These are phyloP conservation scores for Globisporangium cystogenes DNA, from an alignment of 352 stramenopile genomes.

Conservation along the genomic window DNA sequence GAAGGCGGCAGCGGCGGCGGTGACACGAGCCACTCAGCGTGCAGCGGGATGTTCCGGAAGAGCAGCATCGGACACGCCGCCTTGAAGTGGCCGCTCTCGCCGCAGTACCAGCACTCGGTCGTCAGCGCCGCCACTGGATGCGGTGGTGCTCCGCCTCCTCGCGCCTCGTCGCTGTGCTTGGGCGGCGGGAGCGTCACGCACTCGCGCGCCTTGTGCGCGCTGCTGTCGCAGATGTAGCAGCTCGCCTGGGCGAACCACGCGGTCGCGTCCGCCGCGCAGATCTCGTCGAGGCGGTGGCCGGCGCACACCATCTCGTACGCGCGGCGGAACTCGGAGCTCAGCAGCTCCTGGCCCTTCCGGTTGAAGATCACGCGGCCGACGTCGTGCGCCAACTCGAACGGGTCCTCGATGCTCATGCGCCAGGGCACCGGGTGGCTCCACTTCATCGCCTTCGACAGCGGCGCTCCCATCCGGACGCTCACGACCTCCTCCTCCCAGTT, in stretches of 20 bases:
- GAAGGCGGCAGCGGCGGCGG: background rate
- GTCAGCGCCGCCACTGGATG: conserved; percentile 20
- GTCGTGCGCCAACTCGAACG: conserved; percentile 80
- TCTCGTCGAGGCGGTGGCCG: conserved; percentile 40
- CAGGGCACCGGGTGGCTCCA: conserved; percentile 62
- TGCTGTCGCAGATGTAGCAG: conserved; percentile 63
- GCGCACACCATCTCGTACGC: conserved; percentile 43
- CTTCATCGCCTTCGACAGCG: conserved; percentile 62
- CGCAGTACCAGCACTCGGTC: conserved; percentile 78
- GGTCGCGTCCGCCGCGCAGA: conserved; percentile 44
- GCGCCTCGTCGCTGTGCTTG: background rate
- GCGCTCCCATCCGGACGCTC: conserved; percentile 78
- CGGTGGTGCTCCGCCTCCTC: too few species aligned
- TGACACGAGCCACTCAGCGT: conserved; percentile 10
- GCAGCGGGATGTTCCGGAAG: conserved; percentile 42
- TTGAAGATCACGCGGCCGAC: conserved; percentile 77
- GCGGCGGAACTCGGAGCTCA: conserved; percentile 52
- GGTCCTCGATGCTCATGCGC: conserved; percentile 85
- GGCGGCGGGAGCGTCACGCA: conserved; percentile 30
- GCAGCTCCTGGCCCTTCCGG: conserved; percentile 51
- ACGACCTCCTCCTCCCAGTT: conserved; percentile 94
- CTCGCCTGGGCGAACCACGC: conserved; percentile 39
- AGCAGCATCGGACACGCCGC: conserved; percentile 63
- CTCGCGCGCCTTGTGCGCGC: conserved; percentile 47
- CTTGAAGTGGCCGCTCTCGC: conserved; percentile 67